Evolutionary conservation across 202 grass and related monocot species (phyloP).

Genomic region (Panicum virgatum): DNA sequence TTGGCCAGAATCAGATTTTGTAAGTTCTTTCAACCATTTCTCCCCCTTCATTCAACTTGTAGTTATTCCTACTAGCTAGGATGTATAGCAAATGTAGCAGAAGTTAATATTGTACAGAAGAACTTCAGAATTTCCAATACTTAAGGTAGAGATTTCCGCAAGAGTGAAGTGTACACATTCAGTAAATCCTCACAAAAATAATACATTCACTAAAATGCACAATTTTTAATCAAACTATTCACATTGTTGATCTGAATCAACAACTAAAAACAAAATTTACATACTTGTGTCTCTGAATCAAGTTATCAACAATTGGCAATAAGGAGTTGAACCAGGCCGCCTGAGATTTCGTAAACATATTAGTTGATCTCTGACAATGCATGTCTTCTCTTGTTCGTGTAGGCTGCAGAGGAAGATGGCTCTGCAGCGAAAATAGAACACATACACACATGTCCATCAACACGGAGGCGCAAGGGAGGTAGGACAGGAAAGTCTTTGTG

Average conservation of each 20-base stretch:
- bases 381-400: not conserved
- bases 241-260: not conserved
- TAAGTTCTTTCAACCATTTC: not conserved
- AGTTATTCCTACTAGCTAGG: not conserved
- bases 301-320: not conserved
- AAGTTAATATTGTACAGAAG: constrained; percentile 8
- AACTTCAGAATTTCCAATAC: not conserved
- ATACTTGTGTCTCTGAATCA: not conserved
- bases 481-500: not conserved
- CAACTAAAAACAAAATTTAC: not conserved
- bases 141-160: not conserved
- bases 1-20: constrained; percentile 32
- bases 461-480: not conserved
- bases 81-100: not conserved
- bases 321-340: not conserved
- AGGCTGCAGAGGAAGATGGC: not conserved
- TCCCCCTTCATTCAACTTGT: not conserved
- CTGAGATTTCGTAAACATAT: not conserved
- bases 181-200: not conserved
- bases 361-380: not conserved
- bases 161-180: not conserved
- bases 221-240: not conserved
- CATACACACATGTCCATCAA: not conserved
- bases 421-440: constrained; percentile 23
- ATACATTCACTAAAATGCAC: not conserved